Evolutionary conservation across 352 stramenopile species (phyloP).

Genomic region (Globisporangium viniferum): DNA sequence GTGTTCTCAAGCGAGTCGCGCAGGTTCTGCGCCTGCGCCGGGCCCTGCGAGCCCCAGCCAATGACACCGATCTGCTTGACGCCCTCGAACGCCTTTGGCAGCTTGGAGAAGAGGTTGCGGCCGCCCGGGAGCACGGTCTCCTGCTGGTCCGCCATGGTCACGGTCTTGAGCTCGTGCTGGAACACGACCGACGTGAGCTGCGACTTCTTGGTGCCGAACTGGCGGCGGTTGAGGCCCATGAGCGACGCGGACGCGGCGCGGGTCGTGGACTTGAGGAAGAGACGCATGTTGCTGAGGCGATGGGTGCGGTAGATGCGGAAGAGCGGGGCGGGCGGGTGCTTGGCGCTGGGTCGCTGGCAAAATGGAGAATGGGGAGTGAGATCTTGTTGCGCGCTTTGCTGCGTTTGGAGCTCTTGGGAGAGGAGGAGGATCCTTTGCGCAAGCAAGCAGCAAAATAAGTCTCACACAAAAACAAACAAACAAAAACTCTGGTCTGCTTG

Average conservation of each 20-base stretch:
- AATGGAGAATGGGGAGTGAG: slow-evolving; percentile 15
- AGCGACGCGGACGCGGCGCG: slow-evolving; percentile 40
- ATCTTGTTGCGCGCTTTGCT: neutral
- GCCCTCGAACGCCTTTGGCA: slow-evolving; percentile 95
- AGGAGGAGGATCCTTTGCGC: neutral
- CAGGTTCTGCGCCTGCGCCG: slow-evolving; percentile 97
- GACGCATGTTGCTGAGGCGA: slow-evolving; percentile 39
- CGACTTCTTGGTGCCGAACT: slow-evolving; percentile 65
- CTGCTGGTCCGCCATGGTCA: slow-evolving; percentile 68
- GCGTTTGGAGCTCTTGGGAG: neutral
- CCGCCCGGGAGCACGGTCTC: slow-evolving; percentile 78
- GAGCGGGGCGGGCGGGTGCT: neutral
- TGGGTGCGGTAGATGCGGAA: neutral
- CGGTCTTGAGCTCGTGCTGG: slow-evolving; percentile 69
- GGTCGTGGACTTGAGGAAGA: slow-evolving; percentile 59
- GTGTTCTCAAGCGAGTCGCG: slow-evolving; percentile 93
- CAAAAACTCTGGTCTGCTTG: too few species aligned
- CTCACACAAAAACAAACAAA: neutral
- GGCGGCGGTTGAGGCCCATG: slow-evolving; percentile 16
- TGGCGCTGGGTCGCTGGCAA: slow-evolving; percentile 11
- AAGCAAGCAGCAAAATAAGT: neutral
- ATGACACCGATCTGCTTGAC: slow-evolving; percentile 98
- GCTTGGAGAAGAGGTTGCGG: slow-evolving; percentile 93
- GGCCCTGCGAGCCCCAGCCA: slow-evolving; percentile 97
- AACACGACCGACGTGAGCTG: slow-evolving; percentile 67